Conservation (phyloP, 345 rosid species). For the Lumnitzera racemosa region DNA sequence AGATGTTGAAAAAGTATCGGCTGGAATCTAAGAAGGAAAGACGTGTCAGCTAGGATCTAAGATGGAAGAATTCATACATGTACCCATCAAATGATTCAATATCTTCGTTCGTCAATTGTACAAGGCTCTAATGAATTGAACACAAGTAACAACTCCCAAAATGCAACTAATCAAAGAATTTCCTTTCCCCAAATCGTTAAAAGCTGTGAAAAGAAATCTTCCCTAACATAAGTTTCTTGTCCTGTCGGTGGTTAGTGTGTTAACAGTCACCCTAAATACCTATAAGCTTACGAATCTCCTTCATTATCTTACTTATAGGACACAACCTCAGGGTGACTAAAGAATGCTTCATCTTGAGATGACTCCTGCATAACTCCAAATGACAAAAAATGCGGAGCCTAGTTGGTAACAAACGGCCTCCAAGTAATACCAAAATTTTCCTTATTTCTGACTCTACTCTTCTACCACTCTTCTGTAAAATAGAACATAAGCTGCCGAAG, state of each 20-base stretch:
- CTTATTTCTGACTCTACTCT: slow-evolving; percentile 13
- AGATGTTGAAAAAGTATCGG: no score
- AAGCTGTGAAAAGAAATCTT: slow-evolving; percentile 8
- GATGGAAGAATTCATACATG: neutral
- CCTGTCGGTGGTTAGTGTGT: slow-evolving; percentile 8
- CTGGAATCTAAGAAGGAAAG: no score
- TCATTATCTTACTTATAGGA: slow-evolving; percentile 4
- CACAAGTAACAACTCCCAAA: slow-evolving; percentile 5
- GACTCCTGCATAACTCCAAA: slow-evolving; percentile 8
- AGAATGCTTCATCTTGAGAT: slow-evolving; percentile 7
- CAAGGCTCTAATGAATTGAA: slow-evolving; percentile 1
- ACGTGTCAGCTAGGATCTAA: no score
- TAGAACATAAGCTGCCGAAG: slow-evolving; percentile 92
- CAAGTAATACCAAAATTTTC: slow-evolving; percentile 3
- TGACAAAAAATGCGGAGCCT: slow-evolving; percentile 18
- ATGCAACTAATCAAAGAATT: neutral
- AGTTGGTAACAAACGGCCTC: slow-evolving; percentile 15
- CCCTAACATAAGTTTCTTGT: slow-evolving; percentile 2
- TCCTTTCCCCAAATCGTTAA: slow-evolving; percentile 1
- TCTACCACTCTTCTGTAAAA: slow-evolving; percentile 84
- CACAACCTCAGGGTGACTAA: slow-evolving; percentile 1
- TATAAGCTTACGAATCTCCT: slow-evolving; percentile 5
- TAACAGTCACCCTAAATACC: slow-evolving; percentile 6
- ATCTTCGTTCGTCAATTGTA: neutral
- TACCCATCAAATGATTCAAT: slow-evolving; percentile 1